Evolutionary conservation across 139 green algal genomes (phyloP).

Genomic region (Chlamydomonas sphaeroides): DNA sequence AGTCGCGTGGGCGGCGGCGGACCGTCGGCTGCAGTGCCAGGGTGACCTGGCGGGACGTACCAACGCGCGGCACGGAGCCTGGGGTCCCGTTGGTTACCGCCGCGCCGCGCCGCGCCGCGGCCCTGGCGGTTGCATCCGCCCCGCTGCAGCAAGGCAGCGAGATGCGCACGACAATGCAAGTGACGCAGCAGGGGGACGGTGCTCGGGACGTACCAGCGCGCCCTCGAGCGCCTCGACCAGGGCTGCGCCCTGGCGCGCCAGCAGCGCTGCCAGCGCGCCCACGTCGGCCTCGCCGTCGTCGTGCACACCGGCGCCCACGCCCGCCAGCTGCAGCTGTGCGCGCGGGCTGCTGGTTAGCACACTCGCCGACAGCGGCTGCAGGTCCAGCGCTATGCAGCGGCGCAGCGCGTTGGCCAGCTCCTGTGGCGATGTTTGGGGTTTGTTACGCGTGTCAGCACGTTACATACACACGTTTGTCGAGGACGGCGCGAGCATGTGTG

Average conservation of each 20-base stretch:
- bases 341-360: slow-evolving; percentile 9
- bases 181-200: no score
- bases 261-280: slow-evolving; percentile 14
- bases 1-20: no score
- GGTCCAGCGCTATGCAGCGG: slow-evolving; percentile 33
- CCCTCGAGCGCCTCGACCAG: slow-evolving; percentile 26
- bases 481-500: no score
- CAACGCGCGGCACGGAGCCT: background rate
- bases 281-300: background rate
- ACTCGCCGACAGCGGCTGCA: slow-evolving; percentile 29
- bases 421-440: no score
- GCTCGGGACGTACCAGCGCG: background rate
- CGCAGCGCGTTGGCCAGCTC: slow-evolving; percentile 16
- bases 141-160: background rate
- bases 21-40: no score
- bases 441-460: no score
- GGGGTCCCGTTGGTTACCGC: no score
- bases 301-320: background rate
- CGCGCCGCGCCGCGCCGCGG: no score
- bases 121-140: background rate
- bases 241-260: slow-evolving; percentile 23
- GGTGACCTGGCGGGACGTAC: no score
- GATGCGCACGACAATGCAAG: background rate
- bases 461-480: no score
- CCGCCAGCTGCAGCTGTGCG: background rate